phyloP scores from a whole-genome alignment of 2,329 filamentous ascomycete genomes.

The Aspergillus aculeatinus region DNA sequence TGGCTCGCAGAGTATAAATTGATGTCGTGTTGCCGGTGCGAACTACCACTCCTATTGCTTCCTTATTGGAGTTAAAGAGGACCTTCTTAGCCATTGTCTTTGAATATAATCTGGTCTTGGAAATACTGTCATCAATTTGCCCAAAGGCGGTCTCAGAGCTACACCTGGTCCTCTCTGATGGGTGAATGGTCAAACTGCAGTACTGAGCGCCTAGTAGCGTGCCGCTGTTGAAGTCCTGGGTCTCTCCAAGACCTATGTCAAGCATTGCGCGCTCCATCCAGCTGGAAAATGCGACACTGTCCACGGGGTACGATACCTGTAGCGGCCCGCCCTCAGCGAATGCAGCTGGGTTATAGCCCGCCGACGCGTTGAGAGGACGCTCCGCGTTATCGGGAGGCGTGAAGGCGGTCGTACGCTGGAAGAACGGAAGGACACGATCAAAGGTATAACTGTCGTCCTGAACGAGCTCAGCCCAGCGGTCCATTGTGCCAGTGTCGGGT shows the following conservation, averaged over 20 bases:
- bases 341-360: constrained; percentile 25
- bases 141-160: constrained; percentile 45
- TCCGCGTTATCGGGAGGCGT: constrained; percentile 23
- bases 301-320: constrained; percentile 45
- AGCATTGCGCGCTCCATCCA: constrained; percentile 41
- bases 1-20: constrained; percentile 50
- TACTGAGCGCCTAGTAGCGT: constrained; percentile 43
- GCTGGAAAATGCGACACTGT: constrained; percentile 38
- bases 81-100: constrained; percentile 49
- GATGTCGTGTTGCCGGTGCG: constrained; percentile 28
- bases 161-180: constrained; percentile 48
- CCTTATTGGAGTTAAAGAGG: constrained; percentile 50
- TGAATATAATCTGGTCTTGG: constrained; percentile 44
- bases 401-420: constrained; percentile 28
- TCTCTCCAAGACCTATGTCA: constrained; percentile 41
- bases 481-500: constrained; percentile 28
- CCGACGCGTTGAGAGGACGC: constrained; percentile 23
- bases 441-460: constrained; percentile 35
- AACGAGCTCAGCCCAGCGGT: constrained; percentile 34
- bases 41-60: constrained; percentile 50
- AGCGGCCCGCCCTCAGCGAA: constrained; percentile 41
- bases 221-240: constrained; percentile 46
- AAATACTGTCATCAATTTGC: background rate
- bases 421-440: constrained; percentile 32
- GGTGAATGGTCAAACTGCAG: constrained; percentile 49